phyloP scores from a whole-genome alignment of 768 basidiomycete genomes.

The Kwoniella mangroviensis region DNA sequence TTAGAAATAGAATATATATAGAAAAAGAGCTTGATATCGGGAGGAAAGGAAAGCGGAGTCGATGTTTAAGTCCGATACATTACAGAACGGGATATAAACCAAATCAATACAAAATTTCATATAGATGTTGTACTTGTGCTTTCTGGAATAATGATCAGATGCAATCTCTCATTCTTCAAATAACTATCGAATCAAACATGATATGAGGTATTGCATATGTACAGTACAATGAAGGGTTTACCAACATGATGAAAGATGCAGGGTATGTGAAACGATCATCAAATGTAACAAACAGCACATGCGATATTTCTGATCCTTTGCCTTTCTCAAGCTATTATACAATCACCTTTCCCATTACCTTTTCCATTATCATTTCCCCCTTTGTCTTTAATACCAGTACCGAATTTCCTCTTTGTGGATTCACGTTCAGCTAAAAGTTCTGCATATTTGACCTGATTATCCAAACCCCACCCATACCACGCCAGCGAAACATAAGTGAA shows the following conservation, averaged over 20 bases:
- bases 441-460: slow-evolving; percentile 44
- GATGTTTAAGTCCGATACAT: background rate
- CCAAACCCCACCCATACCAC: background rate
- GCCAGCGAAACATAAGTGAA: background rate
- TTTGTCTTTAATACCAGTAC: background rate
- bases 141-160: background rate
- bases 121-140: slow-evolving; percentile 1
- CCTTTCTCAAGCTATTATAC: slow-evolving; percentile 29
- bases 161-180: background rate
- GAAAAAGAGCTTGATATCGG: background rate
- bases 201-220: background rate
- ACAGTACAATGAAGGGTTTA: background rate
- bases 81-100: background rate
- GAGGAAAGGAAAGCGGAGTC: background rate
- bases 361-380: slow-evolving; percentile 10
- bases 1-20: background rate
- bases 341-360: slow-evolving; percentile 43
- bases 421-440: slow-evolving; percentile 45
- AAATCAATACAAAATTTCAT: background rate
- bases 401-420: slow-evolving; percentile 20
- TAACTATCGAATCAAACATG: background rate
- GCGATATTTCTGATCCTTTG: background rate
- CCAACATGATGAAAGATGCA: background rate
- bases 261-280: background rate
- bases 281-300: background rate